Evolutionary conservation across 164 flowering plant genomes (phyloP).

Genomic region (Hamamelis virginiana): DNA sequence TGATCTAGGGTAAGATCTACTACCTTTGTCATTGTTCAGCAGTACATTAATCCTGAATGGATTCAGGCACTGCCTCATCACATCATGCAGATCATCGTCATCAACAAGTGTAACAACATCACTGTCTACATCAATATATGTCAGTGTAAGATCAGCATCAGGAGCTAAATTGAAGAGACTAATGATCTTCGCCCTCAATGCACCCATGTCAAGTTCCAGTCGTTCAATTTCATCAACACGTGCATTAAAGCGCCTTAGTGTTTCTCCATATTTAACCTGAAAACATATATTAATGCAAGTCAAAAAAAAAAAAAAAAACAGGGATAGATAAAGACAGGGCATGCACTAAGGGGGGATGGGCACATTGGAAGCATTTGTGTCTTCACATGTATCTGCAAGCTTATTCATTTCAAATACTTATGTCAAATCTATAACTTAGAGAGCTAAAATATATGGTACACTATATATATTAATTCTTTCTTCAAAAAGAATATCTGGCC

Average conservation of each 20-base stretch:
- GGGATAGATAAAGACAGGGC: neutral
- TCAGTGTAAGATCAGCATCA: slow-evolving; percentile 56
- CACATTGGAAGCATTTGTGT: no score
- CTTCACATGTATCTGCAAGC: no score
- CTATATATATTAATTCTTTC: no score
- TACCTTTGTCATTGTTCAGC: slow-evolving; percentile 27
- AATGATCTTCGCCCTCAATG: slow-evolving; percentile 52
- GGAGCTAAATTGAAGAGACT: slow-evolving; percentile 50
- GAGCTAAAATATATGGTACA: no score
- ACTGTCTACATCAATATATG: slow-evolving; percentile 81
- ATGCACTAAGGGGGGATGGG: no score
- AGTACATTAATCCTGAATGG: slow-evolving; percentile 67
- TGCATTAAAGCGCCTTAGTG: slow-evolving; percentile 75
- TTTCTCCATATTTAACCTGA: slow-evolving; percentile 77
- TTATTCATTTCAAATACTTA: no score
- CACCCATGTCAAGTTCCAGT: slow-evolving; percentile 56
- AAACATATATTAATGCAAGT: neutral
- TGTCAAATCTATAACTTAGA: no score
- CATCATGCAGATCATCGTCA: slow-evolving; percentile 79
- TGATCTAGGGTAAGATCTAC: slow-evolving; percentile 25
- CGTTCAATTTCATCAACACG: slow-evolving; percentile 29
- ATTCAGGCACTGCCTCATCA: slow-evolving; percentile 58
- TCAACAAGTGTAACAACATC: slow-evolving; percentile 76
- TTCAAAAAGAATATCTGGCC: no score
- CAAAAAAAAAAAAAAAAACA: neutral